phyloP scores from a whole-genome alignment of 352 stramenopile genomes.

The Phytophthora sp. region DNA sequence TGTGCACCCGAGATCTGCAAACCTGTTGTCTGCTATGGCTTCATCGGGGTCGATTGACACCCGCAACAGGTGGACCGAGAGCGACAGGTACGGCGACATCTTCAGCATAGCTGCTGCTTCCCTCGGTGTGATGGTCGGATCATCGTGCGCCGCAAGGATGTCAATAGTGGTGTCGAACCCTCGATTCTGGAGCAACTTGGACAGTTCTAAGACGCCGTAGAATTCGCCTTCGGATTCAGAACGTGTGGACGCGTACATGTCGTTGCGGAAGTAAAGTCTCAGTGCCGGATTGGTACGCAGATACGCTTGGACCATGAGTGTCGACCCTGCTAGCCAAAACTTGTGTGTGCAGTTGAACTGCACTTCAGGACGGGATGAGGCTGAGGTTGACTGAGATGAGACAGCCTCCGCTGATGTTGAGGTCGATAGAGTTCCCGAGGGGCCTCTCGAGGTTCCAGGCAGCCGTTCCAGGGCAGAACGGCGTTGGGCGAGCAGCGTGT shows the following conservation, averaged over 20 bases:
- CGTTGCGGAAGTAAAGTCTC: conserved; percentile 61
- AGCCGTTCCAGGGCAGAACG: conserved; percentile 61
- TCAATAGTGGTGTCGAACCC: conserved; percentile 60
- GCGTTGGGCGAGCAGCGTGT: conserved; percentile 60
- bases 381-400: conserved; percentile 9
- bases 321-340: conserved; percentile 58
- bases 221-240: conserved; percentile 52
- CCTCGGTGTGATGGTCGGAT: conserved; percentile 56
- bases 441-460: conserved; percentile 11
- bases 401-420: conserved; percentile 1
- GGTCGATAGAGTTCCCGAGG: neutral
- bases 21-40: conserved; percentile 43
- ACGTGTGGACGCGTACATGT: conserved; percentile 75
- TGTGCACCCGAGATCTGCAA: conserved; percentile 50
- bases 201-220: conserved; percentile 47
- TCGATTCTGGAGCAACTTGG: conserved; percentile 38
- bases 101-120: conserved; percentile 51
- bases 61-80: conserved; percentile 52
- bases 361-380: conserved; percentile 30
- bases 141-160: conserved; percentile 38
- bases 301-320: conserved; percentile 38
- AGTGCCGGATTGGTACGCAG: conserved; percentile 42
- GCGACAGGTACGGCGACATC: conserved; percentile 56
- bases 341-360: conserved; percentile 71
- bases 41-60: conserved; percentile 46